These are phyloP conservation scores for Climacium dendroides DNA, from an alignment of 225 moss, liverwort and hornwort species.

Conservation along the genomic window DNA sequence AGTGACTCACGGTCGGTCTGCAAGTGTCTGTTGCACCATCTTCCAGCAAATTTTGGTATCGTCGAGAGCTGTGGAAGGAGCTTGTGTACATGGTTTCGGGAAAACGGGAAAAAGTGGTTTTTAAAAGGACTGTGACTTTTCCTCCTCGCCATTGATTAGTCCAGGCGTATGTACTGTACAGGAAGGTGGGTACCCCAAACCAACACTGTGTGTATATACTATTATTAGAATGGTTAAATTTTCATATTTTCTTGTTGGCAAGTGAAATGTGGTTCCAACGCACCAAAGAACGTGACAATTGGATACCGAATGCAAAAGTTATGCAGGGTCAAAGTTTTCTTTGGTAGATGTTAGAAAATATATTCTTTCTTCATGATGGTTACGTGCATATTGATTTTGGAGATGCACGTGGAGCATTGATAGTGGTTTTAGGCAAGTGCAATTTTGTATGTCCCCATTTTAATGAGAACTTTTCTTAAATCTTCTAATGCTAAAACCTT, in stretches of 20 bases:
- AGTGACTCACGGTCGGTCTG: neutral
- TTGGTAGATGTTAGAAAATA: neutral
- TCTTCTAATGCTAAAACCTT: neutral
- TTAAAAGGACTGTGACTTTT: neutral
- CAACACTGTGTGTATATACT: rapidly evolving
- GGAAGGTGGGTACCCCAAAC: neutral
- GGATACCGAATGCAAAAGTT: neutral
- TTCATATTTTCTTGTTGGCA: neutral
- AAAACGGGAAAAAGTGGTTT: neutral
- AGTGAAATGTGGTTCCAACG: neutral
- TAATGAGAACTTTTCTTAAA: rapidly evolving
- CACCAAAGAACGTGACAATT: rapidly evolving
- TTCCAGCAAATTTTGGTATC: neutral
- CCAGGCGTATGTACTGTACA: neutral
- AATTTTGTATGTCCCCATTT: rapidly evolving
- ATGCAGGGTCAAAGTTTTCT: neutral
- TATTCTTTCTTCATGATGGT: neutral
- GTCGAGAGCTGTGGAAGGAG: neutral
- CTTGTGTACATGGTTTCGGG: neutral
- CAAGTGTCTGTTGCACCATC: neutral
- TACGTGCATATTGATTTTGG: neutral
- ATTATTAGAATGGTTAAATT: neutral
- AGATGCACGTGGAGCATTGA: rapidly evolving
- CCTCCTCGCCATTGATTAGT: neutral
- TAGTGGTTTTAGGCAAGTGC: rapidly evolving